Evolutionary conservation across 225 moss, liverwort and hornwort species (phyloP), one percentile per base, ranked within the genome.

Genomic region (Ulota crispa): DNA sequence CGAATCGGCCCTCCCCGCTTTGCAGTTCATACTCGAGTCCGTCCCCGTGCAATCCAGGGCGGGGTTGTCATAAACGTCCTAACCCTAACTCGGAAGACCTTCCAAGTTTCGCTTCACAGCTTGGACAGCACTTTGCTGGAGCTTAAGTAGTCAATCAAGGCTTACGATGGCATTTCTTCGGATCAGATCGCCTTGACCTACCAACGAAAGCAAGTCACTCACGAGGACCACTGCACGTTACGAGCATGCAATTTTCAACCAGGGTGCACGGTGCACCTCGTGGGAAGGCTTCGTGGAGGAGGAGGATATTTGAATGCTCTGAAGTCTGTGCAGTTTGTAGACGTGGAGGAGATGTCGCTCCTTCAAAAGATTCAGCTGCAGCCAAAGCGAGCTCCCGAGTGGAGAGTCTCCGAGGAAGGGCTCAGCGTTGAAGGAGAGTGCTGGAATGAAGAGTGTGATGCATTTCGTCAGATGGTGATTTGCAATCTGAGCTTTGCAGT

Each of bases 391-490:
- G 43, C 59, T 5, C 59, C 3, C 0, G 1, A 21, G 0, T 79
- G 69, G 79, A 20, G 69, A 79, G 21, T 43, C 21, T 79, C 41
- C 0, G 43, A 59, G 30, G 59, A 69, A 43, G 69, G 69, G 5
- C 14, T 59, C 0, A 31, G 39, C 30, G 59, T 69, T 12, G 69
- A 79, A 43, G 78, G 78, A 9, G n/a, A 79, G 23, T 79, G 78
- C 12, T 14, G 12, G 5, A 69, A 59, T 2, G 3, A 31, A 1
- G 0, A 43, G 3, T 79, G 69, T 2, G 0, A 2, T 1, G 69
- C 43, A 0, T 2, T 0, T 14, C 2, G 21, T 8, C 30, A 69
- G 3, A 69, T 79, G 30, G 69, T 69, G 16, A 79, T 79, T 6
- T 69, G 59, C 12, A 56, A 14, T 23, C 1, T 31, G 9, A 21